Conservation (phyloP, 164 flowering plant species). For the Piper betle region DNA sequence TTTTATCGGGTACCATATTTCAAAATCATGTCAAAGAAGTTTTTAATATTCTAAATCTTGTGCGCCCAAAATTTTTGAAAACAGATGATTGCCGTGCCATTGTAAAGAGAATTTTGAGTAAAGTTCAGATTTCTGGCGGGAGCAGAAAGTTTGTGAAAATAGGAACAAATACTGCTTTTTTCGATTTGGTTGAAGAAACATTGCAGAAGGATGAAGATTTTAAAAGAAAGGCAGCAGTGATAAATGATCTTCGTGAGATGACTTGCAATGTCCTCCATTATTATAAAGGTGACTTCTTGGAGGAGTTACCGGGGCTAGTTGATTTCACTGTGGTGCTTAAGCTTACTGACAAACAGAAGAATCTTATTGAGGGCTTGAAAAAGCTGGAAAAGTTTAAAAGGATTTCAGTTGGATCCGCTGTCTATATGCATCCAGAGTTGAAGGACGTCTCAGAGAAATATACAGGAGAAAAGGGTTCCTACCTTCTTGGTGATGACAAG, state of each 20-base stretch:
- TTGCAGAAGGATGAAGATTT: slow-evolving; percentile 51
- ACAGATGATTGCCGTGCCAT: slow-evolving; percentile 33
- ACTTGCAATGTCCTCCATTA: slow-evolving; percentile 72
- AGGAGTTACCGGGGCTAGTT: slow-evolving; percentile 83
- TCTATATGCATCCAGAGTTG: slow-evolving; percentile 62
- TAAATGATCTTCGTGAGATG: slow-evolving; percentile 78
- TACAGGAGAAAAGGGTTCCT: slow-evolving; percentile 9
- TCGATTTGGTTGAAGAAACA: slow-evolving; percentile 63
- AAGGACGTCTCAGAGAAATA: slow-evolving; percentile 26
- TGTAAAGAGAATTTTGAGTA: slow-evolving; percentile 51
- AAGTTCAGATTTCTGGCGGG: slow-evolving; percentile 28
- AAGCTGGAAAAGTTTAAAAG: slow-evolving; percentile 40
- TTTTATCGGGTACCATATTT: slow-evolving; percentile 81
- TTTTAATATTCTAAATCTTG: slow-evolving; percentile 72
- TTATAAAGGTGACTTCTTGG: slow-evolving; percentile 79
- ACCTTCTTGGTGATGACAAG: slow-evolving; percentile 5
- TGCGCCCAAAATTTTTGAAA: slow-evolving; percentile 66
- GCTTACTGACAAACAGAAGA: slow-evolving; percentile 38
- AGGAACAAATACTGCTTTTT: slow-evolving; percentile 32
- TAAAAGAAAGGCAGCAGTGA: slow-evolving; percentile 45
- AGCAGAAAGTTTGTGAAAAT: slow-evolving; percentile 25
- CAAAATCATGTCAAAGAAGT: slow-evolving; percentile 96
- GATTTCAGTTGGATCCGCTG: slow-evolving; percentile 42
- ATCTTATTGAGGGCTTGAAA: slow-evolving; percentile 25
- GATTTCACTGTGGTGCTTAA: slow-evolving; percentile 63